Base-by-base conservation (phyloP, 805 yeast genomes). In the Ogataea parapolymorpha region DNA sequence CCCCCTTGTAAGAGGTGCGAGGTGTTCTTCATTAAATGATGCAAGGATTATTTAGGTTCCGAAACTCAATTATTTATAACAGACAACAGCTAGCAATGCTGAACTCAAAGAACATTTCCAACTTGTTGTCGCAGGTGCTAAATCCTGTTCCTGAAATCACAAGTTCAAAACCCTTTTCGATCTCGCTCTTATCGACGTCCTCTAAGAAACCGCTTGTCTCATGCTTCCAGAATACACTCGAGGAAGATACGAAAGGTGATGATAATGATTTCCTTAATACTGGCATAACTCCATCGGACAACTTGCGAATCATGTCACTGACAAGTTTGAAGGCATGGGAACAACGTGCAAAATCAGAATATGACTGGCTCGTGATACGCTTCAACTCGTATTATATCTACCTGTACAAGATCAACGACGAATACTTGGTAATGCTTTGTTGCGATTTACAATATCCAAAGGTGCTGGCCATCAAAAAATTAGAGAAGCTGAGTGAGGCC, bases 171-270 rank as follows among this genome's bases (percentile, higher is more conserved):
- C 67, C 70, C 3, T 35, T 54, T 2, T 54, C 65, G 4, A 50
- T 59, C 2, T 59, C 67, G 6, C 48, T 65, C 4, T 43, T 65
- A 3, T 58, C 70, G 1, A 29, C 48, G 2, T 31, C 46, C 4
- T 30, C 46, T 5, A 61, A 55, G 8, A 61, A 59, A 34, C 63
- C 65, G 0, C 46, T 65, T 20, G 53, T 62, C 5, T 58, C 67
- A 6, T 59, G 62, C 34, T 45, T 53, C 24, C 54, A 50, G 35
- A 26, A 18, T 23, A 14, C 28, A 3, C 10, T 31, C 16, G 24
- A 28, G 11, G 24, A 31, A 17, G 35, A 15, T 6, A 41, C 26
- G 4, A 45, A 38, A 2, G 42, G 41, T 6, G 37, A 45, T 28
- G 48, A 45, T 14, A 39, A 45, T 6, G 61, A 60, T 32, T 60